phyloP scores from a whole-genome alignment of 2,329 filamentous ascomycete species.

The Aureobasidium sp. region DNA sequence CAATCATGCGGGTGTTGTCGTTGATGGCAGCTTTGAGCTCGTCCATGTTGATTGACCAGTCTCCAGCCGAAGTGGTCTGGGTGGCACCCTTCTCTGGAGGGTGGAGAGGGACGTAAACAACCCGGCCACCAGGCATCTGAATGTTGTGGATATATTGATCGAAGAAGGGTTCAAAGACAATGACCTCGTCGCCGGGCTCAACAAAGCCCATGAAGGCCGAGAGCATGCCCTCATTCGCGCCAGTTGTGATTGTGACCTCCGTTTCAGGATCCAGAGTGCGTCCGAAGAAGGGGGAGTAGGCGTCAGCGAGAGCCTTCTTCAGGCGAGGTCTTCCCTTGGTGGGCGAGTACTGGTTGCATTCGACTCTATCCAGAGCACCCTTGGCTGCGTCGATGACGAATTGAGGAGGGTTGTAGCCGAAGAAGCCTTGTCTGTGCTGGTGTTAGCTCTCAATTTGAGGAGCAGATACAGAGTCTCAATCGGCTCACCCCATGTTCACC shows the following conservation, averaged over 20 bases:
- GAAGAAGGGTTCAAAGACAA: conserved; percentile 97
- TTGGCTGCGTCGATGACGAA: conserved; percentile 93
- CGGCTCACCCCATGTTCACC: conserved; percentile 52
- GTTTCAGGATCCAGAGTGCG: conserved; percentile 75
- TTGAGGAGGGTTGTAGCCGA: conserved; percentile 86
- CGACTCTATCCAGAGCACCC: conserved; percentile 76
- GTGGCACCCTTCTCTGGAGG: conserved; percentile 72
- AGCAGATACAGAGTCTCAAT: neutral
- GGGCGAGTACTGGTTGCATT: conserved; percentile 98
- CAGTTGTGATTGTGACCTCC: conserved; percentile 90
- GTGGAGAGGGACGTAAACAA: conserved; percentile 91
- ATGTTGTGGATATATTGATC: conserved; percentile 99
- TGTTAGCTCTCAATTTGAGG: neutral
- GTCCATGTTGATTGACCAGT: conserved; percentile 81
- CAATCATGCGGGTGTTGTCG: conserved; percentile 89
- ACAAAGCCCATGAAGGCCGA: conserved; percentile 98
- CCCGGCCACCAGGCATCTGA: conserved; percentile 91
- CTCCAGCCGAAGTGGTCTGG: conserved; percentile 72
- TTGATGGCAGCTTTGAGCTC: conserved; percentile 76
- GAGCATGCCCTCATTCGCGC: conserved; percentile 87
- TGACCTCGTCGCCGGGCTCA: conserved; percentile 89
- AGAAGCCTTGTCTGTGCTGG: conserved; percentile 51
- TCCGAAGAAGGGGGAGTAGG: conserved; percentile 85
- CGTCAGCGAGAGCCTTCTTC: conserved; percentile 85
- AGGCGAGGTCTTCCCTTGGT: conserved; percentile 87